Evolutionary conservation across 192 early-diverging fungal genomes (phyloP), one percentile per base, ranked within the genome.

Genomic region (Podila horticola): DNA sequence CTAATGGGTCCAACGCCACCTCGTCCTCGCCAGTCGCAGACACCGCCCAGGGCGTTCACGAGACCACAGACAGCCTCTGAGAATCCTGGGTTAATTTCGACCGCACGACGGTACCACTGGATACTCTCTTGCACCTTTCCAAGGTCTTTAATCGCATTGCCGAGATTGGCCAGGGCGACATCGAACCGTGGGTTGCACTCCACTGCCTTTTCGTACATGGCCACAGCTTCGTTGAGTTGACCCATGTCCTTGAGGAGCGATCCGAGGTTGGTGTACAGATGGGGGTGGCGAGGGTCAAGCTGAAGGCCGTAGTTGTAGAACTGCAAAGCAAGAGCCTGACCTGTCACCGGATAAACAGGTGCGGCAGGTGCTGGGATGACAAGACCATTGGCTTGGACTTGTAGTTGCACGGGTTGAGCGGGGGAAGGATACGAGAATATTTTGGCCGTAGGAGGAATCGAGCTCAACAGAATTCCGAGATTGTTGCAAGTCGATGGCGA

Each of bases 181-280:
- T 95, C 95, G 64, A 97, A 97, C 20, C 90, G 89, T 62, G 94
- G 93, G 75, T 95, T 94, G 52, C 87, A 90, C 66, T 93, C 89
- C 9, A 97, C 95, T 1, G 96, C 96, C 71, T 91, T 91, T 64
- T 96, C 90, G 82, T 97, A 97, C 93, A 96, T 97, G 6, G 85
- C 73, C 30, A 97, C 90, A 1, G 95, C 95, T 64, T 97, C 95
- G 34, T 87, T 84, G 66, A 96, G 84, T 57, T 94, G 91, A 7
- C 96, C 96, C 69, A 93, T 89, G 69, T 97, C 96, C 83, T 97
- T 97, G 29, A 97, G 87, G 22, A 96, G 85, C 29, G 94, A 96
- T 4, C 96, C 96, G 30, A 97, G 85, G 73, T 97, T 97, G n/a
- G 96, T 97, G 86, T 94, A 95, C 50, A 97, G 82, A 72, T 97